phyloP scores from a whole-genome alignment of 2,329 filamentous ascomycete genomes.

The Talaromyces sp. region DNA sequence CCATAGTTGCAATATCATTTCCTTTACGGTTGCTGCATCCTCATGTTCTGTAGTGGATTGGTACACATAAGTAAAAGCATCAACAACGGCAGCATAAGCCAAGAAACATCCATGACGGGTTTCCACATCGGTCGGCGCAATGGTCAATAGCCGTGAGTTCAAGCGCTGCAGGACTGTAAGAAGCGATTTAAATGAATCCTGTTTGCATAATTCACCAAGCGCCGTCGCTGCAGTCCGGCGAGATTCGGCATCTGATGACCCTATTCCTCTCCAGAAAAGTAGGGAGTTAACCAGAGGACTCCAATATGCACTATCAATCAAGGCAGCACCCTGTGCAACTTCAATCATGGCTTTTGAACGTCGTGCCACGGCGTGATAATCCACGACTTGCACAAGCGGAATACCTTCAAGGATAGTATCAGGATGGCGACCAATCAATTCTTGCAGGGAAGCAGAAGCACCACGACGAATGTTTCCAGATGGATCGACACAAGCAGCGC shows the following conservation, averaged over 20 bases:
- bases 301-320: constrained; percentile 64
- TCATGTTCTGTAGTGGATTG: constrained; percentile 22
- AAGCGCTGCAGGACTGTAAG: constrained; percentile 32
- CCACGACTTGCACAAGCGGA: constrained; percentile 78
- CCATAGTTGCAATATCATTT: constrained; percentile 35
- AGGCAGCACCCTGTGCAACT: constrained; percentile 67
- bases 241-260: constrained; percentile 70
- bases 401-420: constrained; percentile 81
- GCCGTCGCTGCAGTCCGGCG: constrained; percentile 68
- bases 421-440: constrained; percentile 88
- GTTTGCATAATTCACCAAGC: constrained; percentile 54
- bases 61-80: constrained; percentile 13
- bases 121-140: constrained; percentile 41
- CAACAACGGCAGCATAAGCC: constrained; percentile 37
- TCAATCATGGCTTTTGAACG: constrained; percentile 75
- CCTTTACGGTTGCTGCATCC: constrained; percentile 27
- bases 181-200: constrained; percentile 32
- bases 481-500: constrained; percentile 79
- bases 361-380: constrained; percentile 91
- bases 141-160: constrained; percentile 33
- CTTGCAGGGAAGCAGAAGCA: constrained; percentile 88
- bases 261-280: constrained; percentile 83
- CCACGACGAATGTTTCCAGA: constrained; percentile 91
- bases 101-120: constrained; percentile 45
- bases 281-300: constrained; percentile 67